Conservation (phyloP, 163 green algal genomes). For the Coccomyxa subellipsoidea region DNA sequence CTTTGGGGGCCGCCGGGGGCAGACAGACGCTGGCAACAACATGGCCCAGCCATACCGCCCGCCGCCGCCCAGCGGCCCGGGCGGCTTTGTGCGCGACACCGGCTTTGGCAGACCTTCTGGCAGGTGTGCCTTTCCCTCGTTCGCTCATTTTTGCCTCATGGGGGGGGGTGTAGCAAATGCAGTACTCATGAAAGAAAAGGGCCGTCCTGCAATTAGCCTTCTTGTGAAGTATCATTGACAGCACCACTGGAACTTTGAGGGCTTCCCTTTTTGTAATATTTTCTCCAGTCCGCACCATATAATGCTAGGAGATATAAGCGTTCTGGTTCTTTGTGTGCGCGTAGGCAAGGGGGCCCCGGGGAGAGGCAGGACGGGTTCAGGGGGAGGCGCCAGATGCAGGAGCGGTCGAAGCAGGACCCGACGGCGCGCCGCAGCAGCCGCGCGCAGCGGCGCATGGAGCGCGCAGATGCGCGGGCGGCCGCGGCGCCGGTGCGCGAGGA, state of each 20-base stretch:
- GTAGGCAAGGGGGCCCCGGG: neutral
- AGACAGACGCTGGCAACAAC: no score
- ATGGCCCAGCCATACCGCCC: no score
- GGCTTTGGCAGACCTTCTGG: neutral
- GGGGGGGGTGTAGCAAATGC: no score
- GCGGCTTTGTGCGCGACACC: neutral
- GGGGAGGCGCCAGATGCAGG: neutral
- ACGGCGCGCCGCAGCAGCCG: slow-evolving; percentile 12
- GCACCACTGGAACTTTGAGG: no score
- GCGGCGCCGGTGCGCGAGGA: slow-evolving; percentile 60
- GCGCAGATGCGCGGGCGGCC: slow-evolving; percentile 5
- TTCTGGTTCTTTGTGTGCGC: neutral
- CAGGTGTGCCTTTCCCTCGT: neutral
- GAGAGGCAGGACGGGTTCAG: neutral
- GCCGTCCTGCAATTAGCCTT: no score
- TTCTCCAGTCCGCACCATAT: no score
- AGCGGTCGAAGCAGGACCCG: neutral
- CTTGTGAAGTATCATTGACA: no score
- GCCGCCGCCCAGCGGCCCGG: no score
- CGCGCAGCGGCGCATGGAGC: neutral
- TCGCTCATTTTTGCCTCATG: no score
- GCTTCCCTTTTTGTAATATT: no score
- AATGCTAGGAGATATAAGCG: neutral
- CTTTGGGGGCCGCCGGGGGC: no score
- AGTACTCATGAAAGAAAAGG: no score